These are phyloP conservation scores for Macadamia integrifolia DNA, from an alignment of 164 flowering plant species.

Conservation along the genomic window DNA sequence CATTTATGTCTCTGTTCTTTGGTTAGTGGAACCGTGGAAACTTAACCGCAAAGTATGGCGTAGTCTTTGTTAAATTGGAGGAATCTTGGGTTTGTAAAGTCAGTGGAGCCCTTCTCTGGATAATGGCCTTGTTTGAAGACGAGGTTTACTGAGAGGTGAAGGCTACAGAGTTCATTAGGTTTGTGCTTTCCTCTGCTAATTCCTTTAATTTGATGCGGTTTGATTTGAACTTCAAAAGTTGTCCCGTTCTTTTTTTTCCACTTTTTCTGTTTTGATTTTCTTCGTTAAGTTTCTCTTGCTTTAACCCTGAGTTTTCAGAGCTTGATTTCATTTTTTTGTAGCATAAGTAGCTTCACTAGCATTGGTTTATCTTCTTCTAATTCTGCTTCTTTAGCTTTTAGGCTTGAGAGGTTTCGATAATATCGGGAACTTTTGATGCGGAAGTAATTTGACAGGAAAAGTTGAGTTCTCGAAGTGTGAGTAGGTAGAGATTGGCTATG, in stretches of 20 bases:
- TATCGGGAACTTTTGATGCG: background rate
- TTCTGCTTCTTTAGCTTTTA: conserved; percentile 6
- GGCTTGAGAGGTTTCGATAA: conserved; percentile 5
- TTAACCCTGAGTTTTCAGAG: background rate
- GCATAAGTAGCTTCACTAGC: background rate
- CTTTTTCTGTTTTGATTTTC: background rate
- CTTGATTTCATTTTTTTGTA: background rate
- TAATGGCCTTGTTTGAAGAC: background rate
- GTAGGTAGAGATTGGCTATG: conserved; percentile 2
- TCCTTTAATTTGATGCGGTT: background rate
- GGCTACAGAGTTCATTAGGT: background rate
- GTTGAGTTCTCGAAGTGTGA: background rate
- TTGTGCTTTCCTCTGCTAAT: background rate
- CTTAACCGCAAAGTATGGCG: background rate
- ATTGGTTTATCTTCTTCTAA: background rate
- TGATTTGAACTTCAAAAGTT: background rate
- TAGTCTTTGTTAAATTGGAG: background rate
- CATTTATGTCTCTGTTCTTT: background rate
- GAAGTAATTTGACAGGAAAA: background rate
- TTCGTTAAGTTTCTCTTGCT: background rate
- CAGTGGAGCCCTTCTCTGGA: background rate
- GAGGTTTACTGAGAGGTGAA: background rate
- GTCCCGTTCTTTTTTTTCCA: background rate
- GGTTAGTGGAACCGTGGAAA: background rate
- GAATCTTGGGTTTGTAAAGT: background rate